These are phyloP conservation scores for Phaeosphaeriaceae sp. DNA, from an alignment of 2,329 filamentous ascomycete genomes.

Conservation along the genomic window DNA sequence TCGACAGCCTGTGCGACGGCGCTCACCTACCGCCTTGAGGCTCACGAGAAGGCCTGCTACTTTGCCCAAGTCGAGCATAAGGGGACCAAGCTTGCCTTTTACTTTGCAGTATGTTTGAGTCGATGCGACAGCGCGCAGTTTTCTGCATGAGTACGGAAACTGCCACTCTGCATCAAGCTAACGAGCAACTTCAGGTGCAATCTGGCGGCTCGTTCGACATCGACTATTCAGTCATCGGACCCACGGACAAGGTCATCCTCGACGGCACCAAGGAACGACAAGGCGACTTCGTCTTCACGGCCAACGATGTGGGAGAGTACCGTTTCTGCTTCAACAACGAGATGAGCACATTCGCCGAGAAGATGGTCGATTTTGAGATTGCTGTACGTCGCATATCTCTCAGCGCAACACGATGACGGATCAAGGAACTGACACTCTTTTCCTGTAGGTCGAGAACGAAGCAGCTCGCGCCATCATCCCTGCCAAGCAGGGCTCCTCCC, in stretches of 20 bases:
- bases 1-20: conserved; percentile 81
- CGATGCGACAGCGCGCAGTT: background rate
- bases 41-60: conserved; percentile 97
- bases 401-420: background rate
- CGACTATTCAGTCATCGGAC: conserved; percentile 87
- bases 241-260: conserved; percentile 79
- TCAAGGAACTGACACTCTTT: background rate
- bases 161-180: background rate
- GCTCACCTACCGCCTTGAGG: conserved; percentile 87
- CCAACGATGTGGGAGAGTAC: conserved; percentile 86
- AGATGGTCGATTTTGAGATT: conserved; percentile 98
- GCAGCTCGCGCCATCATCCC: conserved; percentile 75
- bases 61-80: conserved; percentile 79
- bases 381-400: conserved; percentile 65
- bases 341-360: conserved; percentile 97
- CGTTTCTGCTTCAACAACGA: conserved; percentile 98
- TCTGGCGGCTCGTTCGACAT: conserved; percentile 97
- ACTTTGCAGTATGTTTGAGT: conserved; percentile 80
- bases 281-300: conserved; percentile 97
- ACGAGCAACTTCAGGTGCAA: conserved; percentile 73
- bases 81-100: conserved; percentile 93
- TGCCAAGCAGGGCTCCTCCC: conserved; percentile 83
- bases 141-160: background rate
- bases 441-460: conserved; percentile 87
- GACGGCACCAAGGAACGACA: conserved; percentile 91